Conservation (phyloP, 306 rosid genomes). For the Elaeagnus macrophylla region DNA sequence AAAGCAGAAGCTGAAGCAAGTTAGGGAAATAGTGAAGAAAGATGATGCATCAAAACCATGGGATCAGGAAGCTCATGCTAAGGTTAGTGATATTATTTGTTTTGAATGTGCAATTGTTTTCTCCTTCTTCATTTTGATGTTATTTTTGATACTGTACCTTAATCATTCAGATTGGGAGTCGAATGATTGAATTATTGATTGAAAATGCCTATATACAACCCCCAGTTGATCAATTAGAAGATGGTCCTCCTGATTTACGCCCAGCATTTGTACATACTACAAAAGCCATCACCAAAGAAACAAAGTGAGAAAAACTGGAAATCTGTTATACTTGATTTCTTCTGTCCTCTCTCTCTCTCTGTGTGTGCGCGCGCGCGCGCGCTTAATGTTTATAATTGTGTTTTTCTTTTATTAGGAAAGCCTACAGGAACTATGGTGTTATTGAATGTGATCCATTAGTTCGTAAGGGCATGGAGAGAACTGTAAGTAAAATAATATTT, state of each 20-base stretch:
- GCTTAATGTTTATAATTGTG: not conserved
- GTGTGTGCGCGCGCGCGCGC: not conserved
- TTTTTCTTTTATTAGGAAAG: conserved; percentile 42
- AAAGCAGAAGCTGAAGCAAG: conserved; percentile 54
- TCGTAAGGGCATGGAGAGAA: conserved; percentile 65
- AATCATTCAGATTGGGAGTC: conserved; percentile 67
- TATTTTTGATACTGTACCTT: conserved; percentile 14
- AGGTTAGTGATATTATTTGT: conserved; percentile 51
- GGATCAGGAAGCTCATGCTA: conserved; percentile 85
- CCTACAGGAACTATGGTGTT: conserved; percentile 73
- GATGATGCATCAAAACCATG: conserved; percentile 65
- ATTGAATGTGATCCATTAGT: conserved; percentile 81
- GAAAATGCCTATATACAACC: conserved; percentile 90
- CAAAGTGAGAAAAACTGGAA: conserved; percentile 45
- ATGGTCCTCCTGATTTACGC: conserved; percentile 66
- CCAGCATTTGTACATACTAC: conserved; percentile 78
- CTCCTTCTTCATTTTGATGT: conserved; percentile 10
- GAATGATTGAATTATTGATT: conserved; percentile 55
- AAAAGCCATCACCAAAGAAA: conserved; percentile 37
- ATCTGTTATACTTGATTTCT: conserved; percentile 1
- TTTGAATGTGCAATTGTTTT: not conserved
- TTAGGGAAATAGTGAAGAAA: conserved; percentile 39
- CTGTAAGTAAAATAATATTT: conserved; percentile 47
- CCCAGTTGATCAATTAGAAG: conserved; percentile 61
- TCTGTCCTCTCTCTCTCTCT: conserved; percentile 4